Base-by-base conservation (phyloP, 345 rosid species). In the Euphorbia tirucalli region DNA sequence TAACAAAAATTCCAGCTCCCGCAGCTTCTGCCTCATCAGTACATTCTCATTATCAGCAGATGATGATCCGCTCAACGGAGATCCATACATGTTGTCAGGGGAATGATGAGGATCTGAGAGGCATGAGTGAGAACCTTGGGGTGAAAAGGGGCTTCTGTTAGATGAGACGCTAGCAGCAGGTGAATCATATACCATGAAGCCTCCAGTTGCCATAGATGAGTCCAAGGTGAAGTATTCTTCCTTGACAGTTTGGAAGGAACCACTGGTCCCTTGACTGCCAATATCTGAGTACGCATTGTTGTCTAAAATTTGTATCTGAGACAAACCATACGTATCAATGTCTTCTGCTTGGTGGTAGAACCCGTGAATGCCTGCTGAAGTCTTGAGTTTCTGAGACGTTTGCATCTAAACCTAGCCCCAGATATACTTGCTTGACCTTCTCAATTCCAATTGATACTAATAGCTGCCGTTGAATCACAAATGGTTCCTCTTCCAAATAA, bases 91-190 rank as follows among this genome's bases (percentile, higher is more conserved):
- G 13, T 72, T 83, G 58, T 87, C 93, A 64, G 93, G 88, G 48
- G 97, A 90, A 71, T 78, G 89, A 72, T 80, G 90, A 43, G 76
- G 89, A 77, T 91, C 96, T 0, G 96, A 91, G 65, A 87, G 63
- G 82, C 75, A 89, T 6, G 98, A 90, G 14, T 86, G 88, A 61
- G 99, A 95, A 66, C 87, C 97, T 78, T 88, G 97, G 16, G 93
- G 88, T 54, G 97, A 90, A 79, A 86, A 87, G 7, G 97, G 96
- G 71, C 85, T 89, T 63, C 81, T 76, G 77, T 68, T 83, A 18
- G 97, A 89, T n/a, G 91, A 82, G 71, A 83, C 55, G 68, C 96
- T 90, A 28, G 81, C 85, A 55, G 79, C 87, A 43, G 93, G 96
- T 30, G 98, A 90, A 76, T 90, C 97, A 59, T 79, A 83, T 7